These are phyloP conservation scores for Heterobasidion parviporum DNA, from an alignment of 1,284 basidiomycete genomes.

Conservation along the genomic window DNA sequence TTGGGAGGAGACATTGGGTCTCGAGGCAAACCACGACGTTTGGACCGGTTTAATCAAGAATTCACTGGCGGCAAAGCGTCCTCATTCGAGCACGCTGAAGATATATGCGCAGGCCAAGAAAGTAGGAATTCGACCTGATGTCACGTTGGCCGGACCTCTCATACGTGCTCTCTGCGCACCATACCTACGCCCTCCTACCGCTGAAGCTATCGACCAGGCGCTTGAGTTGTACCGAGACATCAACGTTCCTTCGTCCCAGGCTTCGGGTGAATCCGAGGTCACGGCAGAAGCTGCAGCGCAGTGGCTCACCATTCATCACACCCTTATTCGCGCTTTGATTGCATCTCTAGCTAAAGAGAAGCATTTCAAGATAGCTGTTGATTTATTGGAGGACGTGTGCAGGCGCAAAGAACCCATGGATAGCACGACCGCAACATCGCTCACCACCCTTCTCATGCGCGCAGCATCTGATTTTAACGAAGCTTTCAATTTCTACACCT, in stretches of 20 bases:
- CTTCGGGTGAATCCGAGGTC: slow-evolving; percentile 2
- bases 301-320: slow-evolving; percentile 33
- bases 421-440: slow-evolving; percentile 35
- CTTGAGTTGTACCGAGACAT: slow-evolving; percentile 43
- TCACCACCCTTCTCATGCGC: slow-evolving; percentile 56
- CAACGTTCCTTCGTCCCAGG: slow-evolving; percentile 20
- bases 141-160: slow-evolving; percentile 41
- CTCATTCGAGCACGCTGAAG: slow-evolving; percentile 28
- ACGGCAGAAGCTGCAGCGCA: too few species aligned
- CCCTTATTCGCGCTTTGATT: slow-evolving; percentile 46
- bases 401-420: slow-evolving; percentile 24
- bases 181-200: slow-evolving; percentile 25
- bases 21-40: slow-evolving; percentile 30
- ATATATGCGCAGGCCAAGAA: slow-evolving; percentile 38
- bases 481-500: slow-evolving; percentile 56
- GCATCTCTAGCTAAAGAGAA: slow-evolving; percentile 33
- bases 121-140: slow-evolving; percentile 35
- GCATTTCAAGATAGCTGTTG: slow-evolving; percentile 38
- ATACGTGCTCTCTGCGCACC: slow-evolving; percentile 39
- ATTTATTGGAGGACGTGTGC: slow-evolving; percentile 48
- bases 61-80: slow-evolving; percentile 20
- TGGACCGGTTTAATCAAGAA: slow-evolving; percentile 50
- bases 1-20: slow-evolving; percentile 31
- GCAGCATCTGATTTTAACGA: slow-evolving; percentile 40
- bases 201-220: slow-evolving; percentile 37